phyloP scores from a whole-genome alignment of 2,329 filamentous ascomycete genomes.

The Colletotrichum nymphaeae region DNA sequence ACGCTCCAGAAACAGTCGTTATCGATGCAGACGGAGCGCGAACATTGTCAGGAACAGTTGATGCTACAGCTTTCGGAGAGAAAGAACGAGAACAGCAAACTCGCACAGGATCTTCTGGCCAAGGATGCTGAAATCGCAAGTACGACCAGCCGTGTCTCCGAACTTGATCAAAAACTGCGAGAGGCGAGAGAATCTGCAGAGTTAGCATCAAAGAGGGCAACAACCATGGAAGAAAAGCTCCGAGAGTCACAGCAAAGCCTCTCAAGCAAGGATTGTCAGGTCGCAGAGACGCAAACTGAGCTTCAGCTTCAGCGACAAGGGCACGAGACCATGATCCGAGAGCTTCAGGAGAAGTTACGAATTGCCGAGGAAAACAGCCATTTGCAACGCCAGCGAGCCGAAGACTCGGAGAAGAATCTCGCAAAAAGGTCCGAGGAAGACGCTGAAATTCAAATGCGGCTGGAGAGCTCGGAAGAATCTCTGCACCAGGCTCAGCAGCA shows the following conservation, averaged over 20 bases:
- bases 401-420: neutral
- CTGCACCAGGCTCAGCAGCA: neutral
- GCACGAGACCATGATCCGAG: conserved; percentile 4
- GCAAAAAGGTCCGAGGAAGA: neutral
- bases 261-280: neutral
- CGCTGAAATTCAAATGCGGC: neutral
- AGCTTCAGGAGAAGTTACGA: conserved; percentile 4
- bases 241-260: neutral
- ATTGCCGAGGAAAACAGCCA: conserved; percentile 1
- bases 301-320: neutral
- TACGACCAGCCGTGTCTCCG: neutral
- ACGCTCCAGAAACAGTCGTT: neutral
- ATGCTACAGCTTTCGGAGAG: conserved; percentile 27
- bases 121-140: neutral
- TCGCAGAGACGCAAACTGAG: neutral
- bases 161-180: neutral
- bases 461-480: neutral
- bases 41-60: neutral
- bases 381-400: neutral
- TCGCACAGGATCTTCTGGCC: conserved; percentile 12
- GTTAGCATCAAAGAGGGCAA: neutral
- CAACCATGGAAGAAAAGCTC: neutral
- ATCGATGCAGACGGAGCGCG: neutral
- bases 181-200: neutral
- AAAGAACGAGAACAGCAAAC: conserved; percentile 1